phyloP scores from a whole-genome alignment of 768 basidiomycete genomes.

The Russula dissimulans region DNA sequence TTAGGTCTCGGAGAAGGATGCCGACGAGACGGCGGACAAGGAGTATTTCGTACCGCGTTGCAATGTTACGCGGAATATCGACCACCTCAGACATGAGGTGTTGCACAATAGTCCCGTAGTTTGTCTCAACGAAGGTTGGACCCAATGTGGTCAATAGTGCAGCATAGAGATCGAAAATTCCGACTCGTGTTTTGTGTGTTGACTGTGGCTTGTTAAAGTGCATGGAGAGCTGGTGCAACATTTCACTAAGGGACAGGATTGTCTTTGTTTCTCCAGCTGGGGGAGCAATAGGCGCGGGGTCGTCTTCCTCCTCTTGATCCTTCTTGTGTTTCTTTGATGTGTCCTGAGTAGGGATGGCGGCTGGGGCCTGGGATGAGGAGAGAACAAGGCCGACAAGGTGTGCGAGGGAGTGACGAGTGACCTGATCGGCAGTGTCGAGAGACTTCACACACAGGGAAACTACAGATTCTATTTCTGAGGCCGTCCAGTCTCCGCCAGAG shows the following conservation, averaged over 20 bases:
- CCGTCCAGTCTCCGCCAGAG: constrained; percentile 45
- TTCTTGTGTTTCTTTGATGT: constrained; percentile 53
- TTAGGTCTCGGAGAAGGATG: constrained; percentile 72
- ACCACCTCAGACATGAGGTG: constrained; percentile 79
- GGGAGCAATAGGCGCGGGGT: constrained; percentile 38
- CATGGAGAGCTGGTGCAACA: constrained; percentile 70
- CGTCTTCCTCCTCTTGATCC: constrained; percentile 50
- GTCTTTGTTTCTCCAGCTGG: constrained; percentile 53
- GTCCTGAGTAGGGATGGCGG: constrained; percentile 38
- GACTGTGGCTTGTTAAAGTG: constrained; percentile 71
- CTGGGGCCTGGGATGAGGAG: constrained; percentile 69
- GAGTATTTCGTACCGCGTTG: constrained; percentile 64
- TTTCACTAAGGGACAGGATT: constrained; percentile 64
- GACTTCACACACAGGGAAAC: constrained; percentile 57
- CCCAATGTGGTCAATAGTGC: constrained; percentile 72
- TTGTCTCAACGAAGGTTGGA: constrained; percentile 63
- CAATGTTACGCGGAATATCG: constrained; percentile 42
- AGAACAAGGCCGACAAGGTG: constrained; percentile 79
- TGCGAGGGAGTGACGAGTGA: constrained; percentile 71
- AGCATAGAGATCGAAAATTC: constrained; percentile 83
- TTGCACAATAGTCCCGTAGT: constrained; percentile 68
- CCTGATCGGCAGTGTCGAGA: constrained; percentile 75
- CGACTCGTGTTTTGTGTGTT: constrained; percentile 66
- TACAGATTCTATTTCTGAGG: constrained; percentile 71
- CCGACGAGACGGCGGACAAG: constrained; percentile 65